Conservation (phyloP, 306 rosid genomes). For the Astragalus glycyphyllos region DNA sequence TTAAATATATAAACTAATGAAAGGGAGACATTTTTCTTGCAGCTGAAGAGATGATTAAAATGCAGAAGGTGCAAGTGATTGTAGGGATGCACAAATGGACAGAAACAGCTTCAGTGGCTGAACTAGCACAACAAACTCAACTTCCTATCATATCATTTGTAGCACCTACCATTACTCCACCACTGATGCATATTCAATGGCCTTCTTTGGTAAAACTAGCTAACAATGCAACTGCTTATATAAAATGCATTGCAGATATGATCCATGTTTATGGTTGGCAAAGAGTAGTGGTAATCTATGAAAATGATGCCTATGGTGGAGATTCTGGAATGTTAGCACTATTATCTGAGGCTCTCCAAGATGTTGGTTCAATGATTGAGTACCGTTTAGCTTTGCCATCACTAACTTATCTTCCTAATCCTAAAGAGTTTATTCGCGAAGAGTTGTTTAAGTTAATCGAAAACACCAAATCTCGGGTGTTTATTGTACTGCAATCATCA, state of each 20-base stretch:
- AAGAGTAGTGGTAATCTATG: constrained; percentile 57
- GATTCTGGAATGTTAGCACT: constrained; percentile 55
- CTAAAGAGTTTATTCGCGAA: constrained; percentile 38
- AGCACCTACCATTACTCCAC: constrained; percentile 56
- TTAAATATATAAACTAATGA: neutral
- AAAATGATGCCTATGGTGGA: constrained; percentile 53
- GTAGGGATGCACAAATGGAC: constrained; percentile 67
- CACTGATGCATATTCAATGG: constrained; percentile 47
- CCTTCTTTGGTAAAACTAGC: constrained; percentile 57
- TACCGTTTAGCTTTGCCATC: constrained; percentile 67
- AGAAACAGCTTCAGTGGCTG: constrained; percentile 64
- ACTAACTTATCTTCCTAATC: constrained; percentile 47
- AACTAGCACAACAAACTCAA: constrained; percentile 49
- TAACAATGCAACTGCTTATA: constrained; percentile 43
- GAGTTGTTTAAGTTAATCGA: constrained; percentile 55
- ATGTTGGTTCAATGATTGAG: constrained; percentile 57
- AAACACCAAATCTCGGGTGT: constrained; percentile 60
- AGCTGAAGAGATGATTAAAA: constrained; percentile 57
- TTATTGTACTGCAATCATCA: constrained; percentile 66
- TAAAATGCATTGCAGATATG: constrained; percentile 58
- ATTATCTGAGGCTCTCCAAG: constrained; percentile 68
- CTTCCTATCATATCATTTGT: constrained; percentile 66
- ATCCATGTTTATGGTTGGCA: constrained; percentile 54
- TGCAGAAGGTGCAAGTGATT: constrained; percentile 48
- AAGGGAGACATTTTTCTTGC: constrained; percentile 20